Percentiles rank a stretch among this genome's conserved stretches.
These are phyloP conservation scores for Phyllosticta citriasiana DNA, from an alignment of 2,329 filamentous ascomycete genomes.

Conservation along the genomic window DNA sequence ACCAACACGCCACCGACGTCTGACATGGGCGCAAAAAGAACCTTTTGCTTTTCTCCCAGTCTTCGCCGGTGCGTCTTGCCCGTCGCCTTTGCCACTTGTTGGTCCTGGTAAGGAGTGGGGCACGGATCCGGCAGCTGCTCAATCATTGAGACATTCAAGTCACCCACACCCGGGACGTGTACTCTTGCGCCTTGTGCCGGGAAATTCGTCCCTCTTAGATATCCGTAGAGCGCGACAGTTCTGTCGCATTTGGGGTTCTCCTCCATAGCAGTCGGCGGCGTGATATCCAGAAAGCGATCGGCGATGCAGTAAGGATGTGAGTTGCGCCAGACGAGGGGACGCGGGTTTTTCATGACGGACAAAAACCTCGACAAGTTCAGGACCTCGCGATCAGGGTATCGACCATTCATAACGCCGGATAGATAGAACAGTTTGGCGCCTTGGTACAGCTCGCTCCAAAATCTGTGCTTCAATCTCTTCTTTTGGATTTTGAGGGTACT, in stretches of 20 bases:
- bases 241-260: slow-evolving; percentile 82
- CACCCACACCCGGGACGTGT: slow-evolving; percentile 86
- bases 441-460: slow-evolving; percentile 96
- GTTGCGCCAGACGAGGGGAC: slow-evolving; percentile 93
- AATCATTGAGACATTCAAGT: slow-evolving; percentile 72
- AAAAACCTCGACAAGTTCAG: slow-evolving; percentile 93
- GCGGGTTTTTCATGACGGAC: slow-evolving; percentile 97
- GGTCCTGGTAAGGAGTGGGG: slow-evolving; percentile 84
- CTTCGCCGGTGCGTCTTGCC: slow-evolving; percentile 73
- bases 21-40: slow-evolving; percentile 94
- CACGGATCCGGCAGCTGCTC: slow-evolving; percentile 89
- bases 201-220: slow-evolving; percentile 91
- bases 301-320: slow-evolving; percentile 89
- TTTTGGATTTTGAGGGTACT: slow-evolving; percentile 87
- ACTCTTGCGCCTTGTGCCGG: slow-evolving; percentile 74
- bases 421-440: slow-evolving; percentile 96
- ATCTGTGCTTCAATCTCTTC: slow-evolving; percentile 87
- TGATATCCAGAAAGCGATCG: slow-evolving; percentile 91
- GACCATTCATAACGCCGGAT: slow-evolving; percentile 89
- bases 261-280: slow-evolving; percentile 84
- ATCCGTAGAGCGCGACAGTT: slow-evolving; percentile 83
- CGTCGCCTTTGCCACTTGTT: slow-evolving; percentile 70
- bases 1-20: slow-evolving; percentile 93
- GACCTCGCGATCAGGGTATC: slow-evolving; percentile 92
- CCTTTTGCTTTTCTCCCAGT: slow-evolving; percentile 92